A percentile compares a stretch with the other conserved stretches of the same genome.
These are phyloP conservation scores for Ramularia collo-cygni DNA, from an alignment of 2,329 filamentous ascomycete species.

Conservation along the genomic window DNA sequence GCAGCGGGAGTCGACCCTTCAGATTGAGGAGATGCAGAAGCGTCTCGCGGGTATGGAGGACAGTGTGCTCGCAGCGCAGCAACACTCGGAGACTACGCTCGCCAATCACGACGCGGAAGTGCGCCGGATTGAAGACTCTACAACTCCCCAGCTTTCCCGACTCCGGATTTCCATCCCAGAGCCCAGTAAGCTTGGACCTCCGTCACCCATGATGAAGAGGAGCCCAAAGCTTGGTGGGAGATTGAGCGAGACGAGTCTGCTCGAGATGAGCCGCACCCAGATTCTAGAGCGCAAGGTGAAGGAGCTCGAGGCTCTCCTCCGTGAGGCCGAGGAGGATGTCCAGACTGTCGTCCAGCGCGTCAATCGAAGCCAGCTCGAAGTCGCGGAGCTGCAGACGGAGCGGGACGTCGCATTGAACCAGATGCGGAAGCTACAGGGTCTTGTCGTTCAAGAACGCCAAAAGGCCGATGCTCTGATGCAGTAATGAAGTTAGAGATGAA, in stretches of 20 bases:
- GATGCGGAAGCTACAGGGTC: slow-evolving; percentile 61
- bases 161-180: slow-evolving; percentile 44
- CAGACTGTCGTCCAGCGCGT: slow-evolving; percentile 75
- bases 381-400: slow-evolving; percentile 68
- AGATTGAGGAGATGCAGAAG: slow-evolving; percentile 77
- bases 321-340: slow-evolving; percentile 73
- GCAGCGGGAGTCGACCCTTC: slow-evolving; percentile 69
- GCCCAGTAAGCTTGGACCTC: slow-evolving; percentile 45
- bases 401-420: slow-evolving; percentile 67
- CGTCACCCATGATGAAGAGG: slow-evolving; percentile 52
- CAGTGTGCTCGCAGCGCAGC: slow-evolving; percentile 72
- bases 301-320: slow-evolving; percentile 76
- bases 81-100: slow-evolving; percentile 77
- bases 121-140: slow-evolving; percentile 64
- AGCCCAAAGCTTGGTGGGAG: slow-evolving; percentile 51
- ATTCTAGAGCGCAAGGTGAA: slow-evolving; percentile 69
- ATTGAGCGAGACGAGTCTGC: slow-evolving; percentile 44
- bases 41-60: slow-evolving; percentile 79
- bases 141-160: slow-evolving; percentile 69
- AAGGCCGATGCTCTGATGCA: slow-evolving; percentile 43
- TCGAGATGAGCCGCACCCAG: slow-evolving; percentile 65
- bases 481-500: not conserved
- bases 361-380: slow-evolving; percentile 77
- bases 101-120: slow-evolving; percentile 82
- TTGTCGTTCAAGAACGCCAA: slow-evolving; percentile 58